A percentile compares a stretch with the other conserved stretches of the same genome.
Evolutionary conservation across 192 early-diverging fungal genomes (phyloP).

Genomic region (Backusella liffmaniae): DNA sequence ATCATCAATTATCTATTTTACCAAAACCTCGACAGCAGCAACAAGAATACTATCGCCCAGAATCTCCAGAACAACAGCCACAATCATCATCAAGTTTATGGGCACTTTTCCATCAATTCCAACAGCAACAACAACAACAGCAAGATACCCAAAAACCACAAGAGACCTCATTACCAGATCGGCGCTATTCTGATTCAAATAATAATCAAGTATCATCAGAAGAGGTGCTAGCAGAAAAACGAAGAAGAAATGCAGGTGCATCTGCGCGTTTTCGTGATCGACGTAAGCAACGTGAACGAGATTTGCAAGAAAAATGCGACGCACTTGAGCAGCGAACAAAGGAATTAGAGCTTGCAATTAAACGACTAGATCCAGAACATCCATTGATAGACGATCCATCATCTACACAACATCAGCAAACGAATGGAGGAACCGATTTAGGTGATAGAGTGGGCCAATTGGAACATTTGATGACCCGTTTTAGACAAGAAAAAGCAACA

Average conservation of each 20-base stretch:
- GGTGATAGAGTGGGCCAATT: slow-evolving; percentile 28
- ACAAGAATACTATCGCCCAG: slow-evolving; percentile 12
- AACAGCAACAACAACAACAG: neutral
- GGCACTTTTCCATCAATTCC: slow-evolving; percentile 15
- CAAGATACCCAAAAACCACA: neutral
- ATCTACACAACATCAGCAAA: neutral
- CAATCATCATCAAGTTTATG: neutral
- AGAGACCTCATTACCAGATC: neutral
- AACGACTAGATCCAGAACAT: slow-evolving; percentile 14
- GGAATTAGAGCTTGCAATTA: slow-evolving; percentile 31
- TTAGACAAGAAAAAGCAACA: slow-evolving; percentile 25
- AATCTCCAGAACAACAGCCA: neutral
- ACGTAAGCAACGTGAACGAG: slow-evolving; percentile 61
- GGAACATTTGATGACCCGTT: slow-evolving; percentile 24
- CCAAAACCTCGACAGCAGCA: neutral
- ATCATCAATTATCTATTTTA: neutral
- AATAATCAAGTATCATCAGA: slow-evolving; percentile 33
- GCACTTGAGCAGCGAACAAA: slow-evolving; percentile 42
- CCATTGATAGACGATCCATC: neutral
- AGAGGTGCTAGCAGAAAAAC: slow-evolving; percentile 58
- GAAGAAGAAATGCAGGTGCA: slow-evolving; percentile 62
- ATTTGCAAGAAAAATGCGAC: slow-evolving; percentile 52
- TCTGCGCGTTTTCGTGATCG: slow-evolving; percentile 65
- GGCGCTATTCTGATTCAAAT: slow-evolving; percentile 1
- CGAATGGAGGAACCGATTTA: neutral